Evolutionary conservation across 2,329 filamentous ascomycete species (phyloP).

Genomic region (Phyllosticta capitalensis): DNA sequence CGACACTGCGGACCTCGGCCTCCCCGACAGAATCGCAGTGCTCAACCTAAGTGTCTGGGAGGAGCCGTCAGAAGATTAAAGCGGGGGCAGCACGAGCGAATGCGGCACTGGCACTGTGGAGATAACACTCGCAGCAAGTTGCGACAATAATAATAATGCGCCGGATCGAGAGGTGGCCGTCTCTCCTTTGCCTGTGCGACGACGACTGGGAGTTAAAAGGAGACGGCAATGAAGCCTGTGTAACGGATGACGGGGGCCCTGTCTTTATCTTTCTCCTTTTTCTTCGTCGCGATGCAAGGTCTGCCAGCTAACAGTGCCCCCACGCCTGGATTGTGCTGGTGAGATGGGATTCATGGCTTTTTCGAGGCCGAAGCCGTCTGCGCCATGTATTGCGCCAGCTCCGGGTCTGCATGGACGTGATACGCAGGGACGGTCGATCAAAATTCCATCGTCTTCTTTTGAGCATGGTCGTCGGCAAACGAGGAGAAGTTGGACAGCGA

Average conservation of each 20-base stretch:
- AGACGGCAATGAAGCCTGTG: not conserved
- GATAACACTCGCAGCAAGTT: conserved; percentile 7
- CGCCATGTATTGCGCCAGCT: conserved; percentile 8
- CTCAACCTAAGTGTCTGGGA: not conserved
- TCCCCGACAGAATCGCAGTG: conserved; percentile 4
- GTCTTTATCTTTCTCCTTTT: conserved; percentile 1
- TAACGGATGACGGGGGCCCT: not conserved
- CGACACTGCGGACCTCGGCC: conserved; percentile 5
- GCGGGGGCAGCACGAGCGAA: conserved; percentile 11
- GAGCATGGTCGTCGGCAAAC: not conserved
- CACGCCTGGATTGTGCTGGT: conserved; percentile 5
- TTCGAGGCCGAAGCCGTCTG: not conserved
- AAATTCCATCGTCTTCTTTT: conserved; percentile 7
- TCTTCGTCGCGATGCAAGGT: conserved; percentile 4
- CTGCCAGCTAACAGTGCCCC: not conserved
- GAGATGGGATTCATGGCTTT: not conserved
- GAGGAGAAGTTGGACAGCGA: not conserved
- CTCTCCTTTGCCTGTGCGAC: conserved; percentile 7
- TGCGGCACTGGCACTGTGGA: conserved; percentile 10
- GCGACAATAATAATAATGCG: conserved; percentile 4
- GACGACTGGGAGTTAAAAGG: not conserved
- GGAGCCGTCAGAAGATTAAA: not conserved
- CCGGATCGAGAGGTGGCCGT: conserved; percentile 7
- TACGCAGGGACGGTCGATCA: conserved; percentile 10
- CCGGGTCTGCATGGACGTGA: conserved; percentile 2